Evolutionary conservation across 1,284 basidiomycete species (phyloP).

Genomic region (Filobasidium uniguttulatum): DNA sequence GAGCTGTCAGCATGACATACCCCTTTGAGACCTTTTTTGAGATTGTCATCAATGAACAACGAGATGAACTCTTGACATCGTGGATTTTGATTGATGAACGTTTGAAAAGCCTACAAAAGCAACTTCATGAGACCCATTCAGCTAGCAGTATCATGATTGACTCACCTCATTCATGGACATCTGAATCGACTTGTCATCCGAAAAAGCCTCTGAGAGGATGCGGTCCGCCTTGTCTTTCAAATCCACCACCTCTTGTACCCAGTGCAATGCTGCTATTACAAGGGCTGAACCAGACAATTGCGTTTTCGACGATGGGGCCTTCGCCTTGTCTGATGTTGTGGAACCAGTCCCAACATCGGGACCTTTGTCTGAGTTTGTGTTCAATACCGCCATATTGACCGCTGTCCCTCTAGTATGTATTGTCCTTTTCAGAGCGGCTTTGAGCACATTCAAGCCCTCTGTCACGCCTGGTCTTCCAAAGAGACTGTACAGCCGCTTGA

Average conservation of each 20-base stretch:
- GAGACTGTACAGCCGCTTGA: slow-evolving; percentile 67
- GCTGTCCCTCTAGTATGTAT: slow-evolving; percentile 63
- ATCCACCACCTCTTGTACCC: slow-evolving; percentile 86
- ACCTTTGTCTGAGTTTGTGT: slow-evolving; percentile 20
- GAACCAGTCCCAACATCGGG: background rate
- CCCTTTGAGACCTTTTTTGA: slow-evolving; percentile 89
- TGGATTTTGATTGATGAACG: slow-evolving; percentile 79
- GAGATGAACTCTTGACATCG: slow-evolving; percentile 91
- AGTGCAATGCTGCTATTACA: slow-evolving; percentile 55
- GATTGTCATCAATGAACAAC: slow-evolving; percentile 90
- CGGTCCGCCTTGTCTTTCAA: slow-evolving; percentile 83
- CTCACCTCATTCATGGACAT: slow-evolving; percentile 72
- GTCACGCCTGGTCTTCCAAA: slow-evolving; percentile 53
- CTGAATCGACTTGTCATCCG: slow-evolving; percentile 63
- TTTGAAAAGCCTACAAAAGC: slow-evolving; percentile 62
- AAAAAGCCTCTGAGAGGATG: slow-evolving; percentile 59
- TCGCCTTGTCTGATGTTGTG: background rate
- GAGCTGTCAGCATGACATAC: slow-evolving; percentile 44
- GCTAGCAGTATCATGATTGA: background rate
- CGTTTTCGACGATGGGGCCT: too few relatives aligned
- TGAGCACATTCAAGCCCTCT: slow-evolving; percentile 51
- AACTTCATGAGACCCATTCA: background rate
- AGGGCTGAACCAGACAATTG: slow-evolving; percentile 32
- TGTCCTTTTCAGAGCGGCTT: slow-evolving; percentile 58
- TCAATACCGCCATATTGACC: slow-evolving; percentile 50